phyloP scores from a whole-genome alignment of 2,329 filamentous ascomycete species.

The Leptodontidium sp. region DNA sequence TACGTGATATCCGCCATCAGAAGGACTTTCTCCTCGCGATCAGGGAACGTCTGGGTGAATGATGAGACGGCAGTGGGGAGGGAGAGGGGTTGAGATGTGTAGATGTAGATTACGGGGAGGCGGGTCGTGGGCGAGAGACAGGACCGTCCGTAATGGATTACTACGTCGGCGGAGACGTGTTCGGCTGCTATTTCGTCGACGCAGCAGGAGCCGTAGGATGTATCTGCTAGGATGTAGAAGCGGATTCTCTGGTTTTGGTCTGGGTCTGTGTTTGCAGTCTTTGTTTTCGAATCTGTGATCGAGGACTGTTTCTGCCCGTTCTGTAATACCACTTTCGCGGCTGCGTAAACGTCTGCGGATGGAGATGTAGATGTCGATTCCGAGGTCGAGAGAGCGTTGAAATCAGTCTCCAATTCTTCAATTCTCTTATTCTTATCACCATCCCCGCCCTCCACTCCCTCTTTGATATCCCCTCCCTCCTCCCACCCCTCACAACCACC shows the following conservation, averaged over 20 bases:
- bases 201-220: conserved; percentile 96
- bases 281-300: neutral
- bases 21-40: conserved; percentile 68
- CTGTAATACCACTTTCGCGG: neutral
- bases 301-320: conserved; percentile 24
- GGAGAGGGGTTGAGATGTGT: conserved; percentile 77
- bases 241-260: conserved; percentile 44
- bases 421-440: conserved; percentile 18
- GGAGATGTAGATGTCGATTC: neutral
- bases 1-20: conserved; percentile 93
- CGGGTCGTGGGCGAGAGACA: conserved; percentile 91
- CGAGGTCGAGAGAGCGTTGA: conserved; percentile 30
- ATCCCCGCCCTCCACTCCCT: too few species aligned
- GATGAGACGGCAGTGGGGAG: conserved; percentile 61
- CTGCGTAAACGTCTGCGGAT: too few species aligned
- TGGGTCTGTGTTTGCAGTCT: neutral
- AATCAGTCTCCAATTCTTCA: conserved; percentile 32
- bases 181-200: conserved; percentile 97
- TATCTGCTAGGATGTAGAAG: conserved; percentile 90
- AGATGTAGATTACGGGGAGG: conserved; percentile 89
- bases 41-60: conserved; percentile 73
- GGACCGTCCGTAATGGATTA: conserved; percentile 92
- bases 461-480: too few species aligned
- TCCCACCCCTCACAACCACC: conserved; percentile 52
- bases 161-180: conserved; percentile 87